These are phyloP conservation scores for Septoria linicola DNA, from an alignment of 2,329 filamentous ascomycete genomes.

Conservation along the genomic window DNA sequence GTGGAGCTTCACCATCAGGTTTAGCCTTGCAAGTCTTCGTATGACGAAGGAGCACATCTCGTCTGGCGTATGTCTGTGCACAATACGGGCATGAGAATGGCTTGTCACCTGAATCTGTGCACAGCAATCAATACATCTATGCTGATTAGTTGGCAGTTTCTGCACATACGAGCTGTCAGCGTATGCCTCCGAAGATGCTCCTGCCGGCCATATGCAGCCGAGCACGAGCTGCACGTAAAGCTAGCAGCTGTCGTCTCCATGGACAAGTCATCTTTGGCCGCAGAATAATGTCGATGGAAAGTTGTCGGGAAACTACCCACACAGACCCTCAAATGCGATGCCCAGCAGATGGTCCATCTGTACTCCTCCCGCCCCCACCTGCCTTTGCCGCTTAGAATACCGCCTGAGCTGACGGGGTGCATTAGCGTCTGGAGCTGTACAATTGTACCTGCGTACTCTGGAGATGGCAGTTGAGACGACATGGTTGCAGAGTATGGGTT, in stretches of 20 bases:
- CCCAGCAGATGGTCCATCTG: too few species aligned
- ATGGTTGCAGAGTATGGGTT: too few species aligned
- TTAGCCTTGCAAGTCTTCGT: slow-evolving; percentile 1
- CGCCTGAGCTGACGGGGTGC: too few species aligned
- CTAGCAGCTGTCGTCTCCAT: slow-evolving; percentile 1
- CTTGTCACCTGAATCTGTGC: neutral
- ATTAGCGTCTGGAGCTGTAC: too few species aligned
- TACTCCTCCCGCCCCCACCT: too few species aligned
- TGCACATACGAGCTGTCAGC: slow-evolving; percentile 2
- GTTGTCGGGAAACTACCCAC: too few species aligned
- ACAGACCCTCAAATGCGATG: too few species aligned
- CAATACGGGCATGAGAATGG: slow-evolving; percentile 6
- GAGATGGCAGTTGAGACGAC: too few species aligned
- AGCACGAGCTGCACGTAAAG: slow-evolving; percentile 1
- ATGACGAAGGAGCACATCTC: slow-evolving; percentile 5
- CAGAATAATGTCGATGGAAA: too few species aligned
- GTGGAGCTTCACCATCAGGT: neutral
- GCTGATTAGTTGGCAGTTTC: neutral
- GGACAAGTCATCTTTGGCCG: neutral
- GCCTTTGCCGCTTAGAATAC: too few species aligned
- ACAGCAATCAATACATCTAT: neutral
- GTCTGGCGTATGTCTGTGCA: neutral
- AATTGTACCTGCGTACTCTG: too few species aligned
- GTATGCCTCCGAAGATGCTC: slow-evolving; percentile 9
- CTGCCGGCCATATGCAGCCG: slow-evolving; percentile 5